Evolutionary conservation across 352 stramenopile genomes (phyloP).

Genomic region (Elongisporangium undulatum): DNA sequence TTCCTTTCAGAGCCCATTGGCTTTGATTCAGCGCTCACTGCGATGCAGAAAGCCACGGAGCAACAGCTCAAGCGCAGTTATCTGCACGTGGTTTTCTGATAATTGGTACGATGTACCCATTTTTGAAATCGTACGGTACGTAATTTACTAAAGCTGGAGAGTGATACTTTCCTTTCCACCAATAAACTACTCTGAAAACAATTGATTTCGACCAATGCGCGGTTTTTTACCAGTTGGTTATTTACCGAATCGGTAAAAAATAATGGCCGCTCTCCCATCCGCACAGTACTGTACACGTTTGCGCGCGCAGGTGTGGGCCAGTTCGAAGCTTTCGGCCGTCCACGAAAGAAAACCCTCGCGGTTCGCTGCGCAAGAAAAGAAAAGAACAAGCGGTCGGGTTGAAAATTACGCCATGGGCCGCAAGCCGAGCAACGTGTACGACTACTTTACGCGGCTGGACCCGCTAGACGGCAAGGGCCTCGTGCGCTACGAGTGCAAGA

Average conservation of each 20-base stretch:
- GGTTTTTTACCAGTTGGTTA: no score
- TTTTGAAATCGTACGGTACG: no score
- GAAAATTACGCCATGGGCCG: slow-evolving; percentile 44
- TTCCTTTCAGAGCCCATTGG: slow-evolving; percentile 13
- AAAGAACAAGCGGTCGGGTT: slow-evolving; percentile 3
- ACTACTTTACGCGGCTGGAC: slow-evolving; percentile 79
- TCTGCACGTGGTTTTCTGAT: slow-evolving; percentile 17
- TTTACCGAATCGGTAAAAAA: no score
- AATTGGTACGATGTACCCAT: no score
- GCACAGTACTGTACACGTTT: no score
- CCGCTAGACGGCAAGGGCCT: slow-evolving; percentile 60
- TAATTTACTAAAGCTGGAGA: no score
- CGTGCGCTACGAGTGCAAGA: slow-evolving; percentile 86
- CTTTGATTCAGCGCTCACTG: slow-evolving; percentile 13
- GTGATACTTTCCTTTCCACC: slow-evolving; percentile 5
- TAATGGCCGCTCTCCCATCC: no score
- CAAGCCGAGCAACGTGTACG: slow-evolving; percentile 84
- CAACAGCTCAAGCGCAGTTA: slow-evolving; percentile 12
- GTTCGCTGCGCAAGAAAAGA: background rate
- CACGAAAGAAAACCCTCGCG: no score
- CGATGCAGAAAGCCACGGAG: slow-evolving; percentile 21
- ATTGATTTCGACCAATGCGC: slow-evolving; percentile 2
- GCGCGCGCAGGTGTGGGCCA: no score
- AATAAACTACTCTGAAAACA: slow-evolving; percentile 1
- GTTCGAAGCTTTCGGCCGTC: no score